Base-by-base conservation (phyloP, 176 grass and related monocot species). In the Phoenix dactylifera region DNA sequence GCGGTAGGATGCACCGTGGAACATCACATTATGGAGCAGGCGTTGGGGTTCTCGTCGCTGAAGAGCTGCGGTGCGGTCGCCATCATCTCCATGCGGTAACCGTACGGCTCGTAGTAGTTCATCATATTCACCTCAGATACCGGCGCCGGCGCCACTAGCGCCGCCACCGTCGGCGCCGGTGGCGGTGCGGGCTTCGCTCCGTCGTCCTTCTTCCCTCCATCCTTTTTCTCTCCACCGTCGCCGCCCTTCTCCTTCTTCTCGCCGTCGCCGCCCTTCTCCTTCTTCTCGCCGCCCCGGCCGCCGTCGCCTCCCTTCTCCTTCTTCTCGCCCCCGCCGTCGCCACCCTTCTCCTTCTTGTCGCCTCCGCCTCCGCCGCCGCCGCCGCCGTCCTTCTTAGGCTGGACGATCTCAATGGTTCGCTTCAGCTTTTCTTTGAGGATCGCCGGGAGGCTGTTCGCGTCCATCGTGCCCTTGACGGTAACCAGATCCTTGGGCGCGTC, bases 391-490 rank as follows among this genome's bases (percentile, higher is more conserved):
- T 70, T 35, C 39, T 24, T 26, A 12, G 4, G 3, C 14, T 44
- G 49, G 22, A 81, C 60, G 25, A 75, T 12, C 26, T 39, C 72
- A 26, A 75, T 55, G 20, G 17, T 7, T 18, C 79, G 63, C 67
- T 62, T 76, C 49, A 82, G 55, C 67, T 76, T 82, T 9, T 29
- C 50, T 10, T 75, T 57, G 61, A 82, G 79, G 20, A 66, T 23
- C 30, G 56, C 61, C 7, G 56, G 67, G 6, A 82, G 73, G 49
- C 26, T 64, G 62, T 82, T 82, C 54, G 50, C 50, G 72, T 82
- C 62, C 79, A 82, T 82, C 29, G 67, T 82, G 62, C 79, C 79
- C 61, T 67, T 76, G n/a, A 82, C 73, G 29, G 73, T 82, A 18
- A 76, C 68, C 24, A 71, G 62, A 53, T 76, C 62, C 62, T 57